Base-by-base conservation (phyloP, 2,329 filamentous ascomycete species). In the Ascochyta rabiei region DNA sequence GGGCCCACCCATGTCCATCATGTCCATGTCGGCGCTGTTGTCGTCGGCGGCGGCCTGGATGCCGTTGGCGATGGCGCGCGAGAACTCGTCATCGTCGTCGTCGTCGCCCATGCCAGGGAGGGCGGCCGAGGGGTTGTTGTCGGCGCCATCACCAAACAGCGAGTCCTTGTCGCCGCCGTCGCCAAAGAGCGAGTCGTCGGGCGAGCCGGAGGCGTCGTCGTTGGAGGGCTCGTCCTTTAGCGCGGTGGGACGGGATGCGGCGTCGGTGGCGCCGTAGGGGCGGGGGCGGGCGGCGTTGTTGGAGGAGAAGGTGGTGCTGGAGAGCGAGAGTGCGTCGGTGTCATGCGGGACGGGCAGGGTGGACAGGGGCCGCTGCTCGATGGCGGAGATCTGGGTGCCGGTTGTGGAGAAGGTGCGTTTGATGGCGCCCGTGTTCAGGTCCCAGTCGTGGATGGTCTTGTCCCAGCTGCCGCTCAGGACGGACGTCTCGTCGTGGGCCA, bases 381-480 rank as follows among this genome's bases (percentile, higher is more conserved):
- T 87, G 2, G 91, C 86, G 2, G 91, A 95, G 55, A 98, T 92
- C 71, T 99, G 95, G 6, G 89, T 82, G 13, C 88, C 90, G 48
- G 83, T 90, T 2, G 89, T 88, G 41, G 88, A 86, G 68, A 95
- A 99, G 4, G 84, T 83, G 10, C 93, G 85, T 61, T 86, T 87
- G 6, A 89, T 82, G 65, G 89, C 82, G 0, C 95, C 95, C 1
- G 86, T 95, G 67, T 98, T 91, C 23, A 99, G 76, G 73, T 98
- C 95, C 95, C 95, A 99, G 71, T 98, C 93, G 48, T 92, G 84
- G 0, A 98, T 88, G 16, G 85, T 89, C 77, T 96, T 98, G 75
- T 99, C 95, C 95, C 95, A 99, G 72, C 92, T 93, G 3, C 95
- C 95, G 30, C 92, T 97, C 8, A 99, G 76, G 4, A 98, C 85